Evolutionary conservation across 2,329 filamentous ascomycete genomes (phyloP).

Genomic region (Verticillium albo-atrum): DNA sequence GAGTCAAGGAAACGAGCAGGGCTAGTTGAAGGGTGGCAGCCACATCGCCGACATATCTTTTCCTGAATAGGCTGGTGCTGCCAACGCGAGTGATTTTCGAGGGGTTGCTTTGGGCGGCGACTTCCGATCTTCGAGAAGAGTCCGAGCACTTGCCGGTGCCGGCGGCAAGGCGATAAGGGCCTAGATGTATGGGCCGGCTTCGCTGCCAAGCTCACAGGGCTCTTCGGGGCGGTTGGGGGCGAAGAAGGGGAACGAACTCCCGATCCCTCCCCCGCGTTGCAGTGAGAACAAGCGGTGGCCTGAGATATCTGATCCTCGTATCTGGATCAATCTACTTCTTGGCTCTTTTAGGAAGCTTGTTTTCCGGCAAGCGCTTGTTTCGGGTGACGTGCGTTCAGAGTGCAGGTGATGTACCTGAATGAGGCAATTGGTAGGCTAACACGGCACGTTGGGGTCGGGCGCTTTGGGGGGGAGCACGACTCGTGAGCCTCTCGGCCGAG

Average conservation of each 20-base stretch:
- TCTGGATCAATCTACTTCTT: neutral
- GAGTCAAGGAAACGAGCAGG: neutral
- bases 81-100: neutral
- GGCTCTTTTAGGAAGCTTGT: neutral
- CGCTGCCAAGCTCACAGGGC: neutral
- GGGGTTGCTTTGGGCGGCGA: neutral
- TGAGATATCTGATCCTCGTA: neutral
- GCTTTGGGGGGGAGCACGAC: neutral
- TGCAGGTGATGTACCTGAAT: neutral
- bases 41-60: neutral
- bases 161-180: neutral
- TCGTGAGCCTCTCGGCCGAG: neutral
- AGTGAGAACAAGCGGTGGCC: neutral
- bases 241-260: neutral
- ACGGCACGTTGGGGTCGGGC: neutral
- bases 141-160: neutral
- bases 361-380: neutral
- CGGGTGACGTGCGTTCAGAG: neutral
- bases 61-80: neutral
- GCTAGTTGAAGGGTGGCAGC: neutral
- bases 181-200: neutral
- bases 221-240: neutral
- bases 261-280: neutral
- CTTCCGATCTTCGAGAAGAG: neutral
- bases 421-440: neutral